Base-by-base conservation (phyloP, 495 filamentous ascomycete species). In the Xylaria acuta region DNA sequence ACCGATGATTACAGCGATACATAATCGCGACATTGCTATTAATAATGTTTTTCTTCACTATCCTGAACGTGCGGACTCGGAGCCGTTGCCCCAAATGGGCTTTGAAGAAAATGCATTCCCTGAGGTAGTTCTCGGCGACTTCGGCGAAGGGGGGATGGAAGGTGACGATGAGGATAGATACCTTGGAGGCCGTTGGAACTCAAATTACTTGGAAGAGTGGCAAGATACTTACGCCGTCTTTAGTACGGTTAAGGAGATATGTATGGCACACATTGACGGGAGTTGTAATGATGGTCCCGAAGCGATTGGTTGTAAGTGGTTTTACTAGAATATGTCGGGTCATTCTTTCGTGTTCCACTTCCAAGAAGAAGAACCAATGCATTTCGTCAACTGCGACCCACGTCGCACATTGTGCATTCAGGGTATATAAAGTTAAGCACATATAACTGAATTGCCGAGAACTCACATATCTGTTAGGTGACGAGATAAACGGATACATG, bases 21-120 rank as follows among this genome's bases (percentile, higher is more conserved):
- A 47, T 20, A 14, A 70, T 27, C 68, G 56, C 2, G 30, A 70
- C 30, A 49, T 70, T 47, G 25, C 40, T 4, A 2, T n/a, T 18
- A 63, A 51, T 7, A 70, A 70, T 6, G n/a, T 70, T 36, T 70
- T 70, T 51, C 16, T 70, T 36, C 68, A 70, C 30, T 70, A 70
- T 34, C 34, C 27, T 14, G 51, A 41, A 5, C 22, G 68, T 51
- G 27, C 25, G 2, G 30, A 25, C 16, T 22, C 49, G 9, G 53
- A 51, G 18, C 20, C 9, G 14, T 25, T 9, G 0, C 25, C 68
- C 18, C 11, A 6, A 22, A 22, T 22, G 30, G 68, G 53, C 27
- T 49, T 49, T 0, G 27, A 62, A 25, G 53, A 40, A n/a, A 70
- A 70, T 53, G 68, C 68, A 22, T 70, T 70, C 47, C 68, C 68